Evolutionary conservation across 495 filamentous ascomycete species (phyloP).

Genomic region (Bacidia rubella): DNA sequence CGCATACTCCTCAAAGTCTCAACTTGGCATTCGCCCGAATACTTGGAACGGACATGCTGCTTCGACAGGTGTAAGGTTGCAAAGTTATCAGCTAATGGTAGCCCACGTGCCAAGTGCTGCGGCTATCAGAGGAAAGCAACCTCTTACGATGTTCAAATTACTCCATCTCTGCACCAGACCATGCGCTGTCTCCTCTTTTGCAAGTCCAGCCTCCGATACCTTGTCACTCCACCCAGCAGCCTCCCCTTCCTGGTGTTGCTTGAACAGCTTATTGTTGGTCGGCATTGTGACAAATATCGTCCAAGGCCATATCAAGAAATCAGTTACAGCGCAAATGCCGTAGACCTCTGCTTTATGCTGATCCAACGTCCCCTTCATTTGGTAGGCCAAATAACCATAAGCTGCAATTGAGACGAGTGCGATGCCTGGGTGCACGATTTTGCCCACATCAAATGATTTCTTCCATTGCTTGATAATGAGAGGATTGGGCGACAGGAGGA

Average conservation of each 20-base stretch:
- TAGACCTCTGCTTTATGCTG: constrained; percentile 25
- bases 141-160: constrained; percentile 36
- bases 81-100: not conserved
- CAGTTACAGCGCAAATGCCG: constrained; percentile 27
- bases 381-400: constrained; percentile 35
- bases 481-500: constrained; percentile 38
- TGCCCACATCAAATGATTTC: constrained; percentile 24
- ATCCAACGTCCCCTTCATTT: constrained; percentile 12
- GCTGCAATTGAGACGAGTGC: constrained; percentile 21
- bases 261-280: constrained; percentile 30
- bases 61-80: too few relatives aligned
- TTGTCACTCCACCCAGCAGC: constrained; percentile 16
- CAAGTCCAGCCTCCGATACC: constrained; percentile 22
- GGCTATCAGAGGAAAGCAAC: constrained; percentile 19
- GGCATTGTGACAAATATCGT: constrained; percentile 30
- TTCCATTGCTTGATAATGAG: constrained; percentile 40
- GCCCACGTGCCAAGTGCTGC: constrained; percentile 15
- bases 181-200: constrained; percentile 29
- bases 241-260: constrained; percentile 22
- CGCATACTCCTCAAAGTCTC: too few relatives aligned
- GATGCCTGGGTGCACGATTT: constrained; percentile 21
- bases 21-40: too few relatives aligned
- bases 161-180: constrained; percentile 41
- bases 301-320: constrained; percentile 35
- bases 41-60: too few relatives aligned